These are phyloP conservation scores for Diaporthe aspalathi DNA, from an alignment of 2,329 filamentous ascomycete species.

Conservation along the genomic window DNA sequence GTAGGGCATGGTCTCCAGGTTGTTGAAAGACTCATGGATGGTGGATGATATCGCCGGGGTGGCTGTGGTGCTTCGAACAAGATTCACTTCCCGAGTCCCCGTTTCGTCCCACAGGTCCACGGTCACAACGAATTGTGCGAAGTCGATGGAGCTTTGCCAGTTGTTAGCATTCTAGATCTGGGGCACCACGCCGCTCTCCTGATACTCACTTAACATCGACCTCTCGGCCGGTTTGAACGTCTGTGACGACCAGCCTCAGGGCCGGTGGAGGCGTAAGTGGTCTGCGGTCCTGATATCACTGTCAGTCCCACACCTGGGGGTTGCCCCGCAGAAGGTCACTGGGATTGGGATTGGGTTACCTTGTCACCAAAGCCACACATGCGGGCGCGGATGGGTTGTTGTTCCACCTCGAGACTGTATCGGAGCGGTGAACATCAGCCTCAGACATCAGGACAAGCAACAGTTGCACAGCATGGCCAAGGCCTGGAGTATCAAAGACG, in stretches of 20 bases:
- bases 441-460: constrained; percentile 13
- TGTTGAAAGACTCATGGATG: constrained; percentile 80
- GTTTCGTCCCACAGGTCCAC: constrained; percentile 77
- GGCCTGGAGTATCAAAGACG: not conserved
- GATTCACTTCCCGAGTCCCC: constrained; percentile 72
- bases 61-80: constrained; percentile 72
- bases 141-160: constrained; percentile 34
- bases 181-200: no score
- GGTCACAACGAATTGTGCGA: constrained; percentile 63
- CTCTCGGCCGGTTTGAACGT: constrained; percentile 80
- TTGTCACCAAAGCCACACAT: constrained; percentile 99
- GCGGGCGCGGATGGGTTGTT: constrained; percentile 91
- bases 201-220: constrained; percentile 81
- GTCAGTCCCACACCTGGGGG: constrained; percentile 13
- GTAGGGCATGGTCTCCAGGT: constrained; percentile 51
- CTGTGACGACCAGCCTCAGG: constrained; percentile 83
- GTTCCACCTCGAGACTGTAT: constrained; percentile 78
- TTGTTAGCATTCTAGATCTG: constrained; percentile 35
- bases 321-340: constrained; percentile 16
- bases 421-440: not conserved
- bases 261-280: constrained; percentile 97
- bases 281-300: constrained; percentile 78
- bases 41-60: constrained; percentile 82
- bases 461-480: constrained; percentile 1
- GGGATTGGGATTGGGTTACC: constrained; percentile 59